Base-by-base conservation (phyloP, 805 yeast species). In the Sugiyamaella chiloensis region DNA sequence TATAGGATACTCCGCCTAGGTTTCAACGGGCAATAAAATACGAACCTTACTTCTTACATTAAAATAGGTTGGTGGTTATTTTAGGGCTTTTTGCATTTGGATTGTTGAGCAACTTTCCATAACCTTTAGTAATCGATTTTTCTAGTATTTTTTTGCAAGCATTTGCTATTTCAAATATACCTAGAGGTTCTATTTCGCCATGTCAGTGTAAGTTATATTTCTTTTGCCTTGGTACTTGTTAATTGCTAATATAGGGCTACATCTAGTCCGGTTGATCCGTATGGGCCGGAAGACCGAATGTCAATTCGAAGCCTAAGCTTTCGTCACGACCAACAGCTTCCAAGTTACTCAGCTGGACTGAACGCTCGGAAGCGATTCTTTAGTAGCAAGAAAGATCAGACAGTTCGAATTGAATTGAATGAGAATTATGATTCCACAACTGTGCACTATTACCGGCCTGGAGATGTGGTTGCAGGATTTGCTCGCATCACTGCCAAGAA, bases 401-500 rank as follows among this genome's bases (percentile, higher is more conserved):
- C 19, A 11, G 37, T 34, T 5, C 37, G 37, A 4, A 12, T 34
- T 4, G 37, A 34, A 19, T 21, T 34, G 21, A 34, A 34, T 7
- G 37, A 34, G 4, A 34, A 21, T 4, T 26, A 26, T 26, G 11
- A 26, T 11, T 11, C 14, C 20, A 21, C 21, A 12, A 14, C 20
- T 19, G 19, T 34, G 5, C 37, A 34, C 21, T 34, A 34, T 21
- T 34, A 34, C 37, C 37, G 37, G 6, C 37, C 37, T 4, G 37
- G 37, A 14, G 37, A 34, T 16, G 20, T 19, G 5, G 37, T 34
- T 16, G 37, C 37, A 19, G 37, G 37, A 34, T 34, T 34, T 16
- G 20, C 21, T 34, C 37, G 37, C 37, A 34, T 34, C 20, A 19
- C 16, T 4, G 37, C 37, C 37, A 34, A 34, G 37, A 12, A 34